Evolutionary conservation across 169 alveolate genomes (phyloP).

Genomic region (Cryptosporidium parvum): DNA sequence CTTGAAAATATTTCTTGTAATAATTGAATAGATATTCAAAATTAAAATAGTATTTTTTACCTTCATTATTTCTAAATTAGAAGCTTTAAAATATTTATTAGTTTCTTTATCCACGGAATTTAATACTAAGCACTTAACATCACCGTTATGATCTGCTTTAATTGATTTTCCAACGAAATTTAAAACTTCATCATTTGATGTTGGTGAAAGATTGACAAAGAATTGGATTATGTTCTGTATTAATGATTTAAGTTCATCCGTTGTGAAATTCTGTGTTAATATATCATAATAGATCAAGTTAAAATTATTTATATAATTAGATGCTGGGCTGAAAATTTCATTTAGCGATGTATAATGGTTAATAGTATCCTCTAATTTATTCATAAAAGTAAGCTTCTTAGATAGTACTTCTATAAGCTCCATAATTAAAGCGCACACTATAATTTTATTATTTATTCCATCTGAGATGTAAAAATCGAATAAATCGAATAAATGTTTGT

Average conservation of each 20-base stretch:
- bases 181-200: background rate
- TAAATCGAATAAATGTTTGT: background rate
- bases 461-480: background rate
- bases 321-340: background rate
- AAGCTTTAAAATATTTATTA: background rate
- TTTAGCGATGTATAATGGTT: background rate
- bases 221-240: background rate
- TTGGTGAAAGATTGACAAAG: background rate
- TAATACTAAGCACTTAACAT: background rate
- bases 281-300: background rate
- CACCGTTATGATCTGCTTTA: background rate
- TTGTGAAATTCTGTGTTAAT: background rate
- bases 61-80: background rate
- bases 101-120: background rate
- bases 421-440: too few species aligned
- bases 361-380: background rate
- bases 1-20: constrained; percentile 1
- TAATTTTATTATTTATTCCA: background rate
- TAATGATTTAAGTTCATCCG: background rate
- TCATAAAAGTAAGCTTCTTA: background rate
- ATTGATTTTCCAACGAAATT: background rate
- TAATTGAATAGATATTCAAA: background rate
- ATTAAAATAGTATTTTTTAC: background rate
- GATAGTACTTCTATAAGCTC: background rate
- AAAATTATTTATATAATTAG: background rate